phyloP scores from a whole-genome alignment of 108 stramenopile genomes.

The Schizochytrium sp. region DNA sequence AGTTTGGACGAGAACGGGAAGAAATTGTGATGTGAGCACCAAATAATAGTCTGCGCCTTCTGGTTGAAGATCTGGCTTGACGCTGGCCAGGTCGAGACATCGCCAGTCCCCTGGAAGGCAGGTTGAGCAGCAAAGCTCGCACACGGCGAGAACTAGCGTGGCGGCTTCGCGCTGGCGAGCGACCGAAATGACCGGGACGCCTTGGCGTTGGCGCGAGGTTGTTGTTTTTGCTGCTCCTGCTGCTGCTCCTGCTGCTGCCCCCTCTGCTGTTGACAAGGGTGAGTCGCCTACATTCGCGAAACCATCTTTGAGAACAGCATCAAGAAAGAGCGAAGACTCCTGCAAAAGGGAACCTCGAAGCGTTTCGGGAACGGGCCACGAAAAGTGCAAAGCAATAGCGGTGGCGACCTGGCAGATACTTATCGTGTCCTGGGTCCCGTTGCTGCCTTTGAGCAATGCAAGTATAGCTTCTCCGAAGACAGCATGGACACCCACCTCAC shows the following conservation, averaged over 20 bases:
- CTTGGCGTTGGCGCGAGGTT: no score
- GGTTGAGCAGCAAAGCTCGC: not conserved
- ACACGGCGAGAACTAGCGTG: not conserved
- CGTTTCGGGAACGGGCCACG: not conserved
- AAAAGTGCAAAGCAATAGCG: not conserved
- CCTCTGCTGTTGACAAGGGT: no score
- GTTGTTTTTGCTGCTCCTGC: no score
- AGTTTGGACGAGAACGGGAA: not conserved
- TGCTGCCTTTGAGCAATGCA: not conserved
- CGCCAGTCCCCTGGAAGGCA: not conserved
- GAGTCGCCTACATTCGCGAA: no score
- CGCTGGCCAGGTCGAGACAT: not conserved
- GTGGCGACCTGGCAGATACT: not conserved
- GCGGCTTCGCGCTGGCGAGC: not conserved
- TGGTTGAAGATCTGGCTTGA: not conserved
- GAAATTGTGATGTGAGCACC: not conserved
- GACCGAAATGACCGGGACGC: no score
- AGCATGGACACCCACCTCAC: not conserved
- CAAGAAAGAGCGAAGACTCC: not conserved
- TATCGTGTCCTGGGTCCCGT: no score
- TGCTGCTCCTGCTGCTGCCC: no score
- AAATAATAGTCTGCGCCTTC: not conserved
- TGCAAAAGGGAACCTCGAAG: not conserved
- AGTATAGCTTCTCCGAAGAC: not conserved
- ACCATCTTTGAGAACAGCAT: not conserved